Base-by-base conservation (phyloP, 306 rosid genomes). In the Gynostemma pentaphyllum region DNA sequence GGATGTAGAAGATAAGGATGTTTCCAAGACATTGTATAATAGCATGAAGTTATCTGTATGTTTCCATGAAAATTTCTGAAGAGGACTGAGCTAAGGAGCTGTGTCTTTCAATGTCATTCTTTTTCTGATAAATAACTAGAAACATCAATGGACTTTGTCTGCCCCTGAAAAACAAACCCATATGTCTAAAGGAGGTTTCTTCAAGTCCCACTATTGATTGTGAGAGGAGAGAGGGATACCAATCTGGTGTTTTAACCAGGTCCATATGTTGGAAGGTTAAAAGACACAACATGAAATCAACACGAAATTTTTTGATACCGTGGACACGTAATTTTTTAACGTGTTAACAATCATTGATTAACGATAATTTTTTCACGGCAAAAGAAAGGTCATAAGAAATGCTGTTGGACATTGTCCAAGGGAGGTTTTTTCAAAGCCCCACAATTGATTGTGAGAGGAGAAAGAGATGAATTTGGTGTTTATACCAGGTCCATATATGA, bases 161-260 rank as follows among this genome's bases (percentile, higher is more conserved):
- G 64, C 45, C 11, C 19, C 9, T 18, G 2, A 32, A 56, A 57
- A 21, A 18, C 16, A n/a, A 36, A 29, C 30, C 46, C 64, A 57
- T 57, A 57, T 57, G 64, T 6, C 48, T 60, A 60, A 60, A 60
- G 66, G 66, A 60, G 47, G 48, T 60, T 39, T 60, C 34, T 39
- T 39, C 7, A 39, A 39, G 65, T 13, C 65, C 48, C 65, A 60
- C 65, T 36, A 9, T 14, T 23, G 66, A 60, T 22, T 22, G 60
- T 26, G 34, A 60, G 48, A 22, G 30, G 46, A 12, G 16, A 14
- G 46, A 14, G 66, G 39, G 48, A 45, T 57, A 16, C 48, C 66
- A 60, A 12, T 60, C 13, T 29, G 34, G 48, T 22, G 48, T 39
- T 37, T 23, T 60, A 39, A 23, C 32, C 30, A 34, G 48, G 66